Evolutionary conservation across 352 stramenopile species (phyloP), one percentile per base, ranked within the genome.

Genomic region (Globisporangium echinulatum): DNA sequence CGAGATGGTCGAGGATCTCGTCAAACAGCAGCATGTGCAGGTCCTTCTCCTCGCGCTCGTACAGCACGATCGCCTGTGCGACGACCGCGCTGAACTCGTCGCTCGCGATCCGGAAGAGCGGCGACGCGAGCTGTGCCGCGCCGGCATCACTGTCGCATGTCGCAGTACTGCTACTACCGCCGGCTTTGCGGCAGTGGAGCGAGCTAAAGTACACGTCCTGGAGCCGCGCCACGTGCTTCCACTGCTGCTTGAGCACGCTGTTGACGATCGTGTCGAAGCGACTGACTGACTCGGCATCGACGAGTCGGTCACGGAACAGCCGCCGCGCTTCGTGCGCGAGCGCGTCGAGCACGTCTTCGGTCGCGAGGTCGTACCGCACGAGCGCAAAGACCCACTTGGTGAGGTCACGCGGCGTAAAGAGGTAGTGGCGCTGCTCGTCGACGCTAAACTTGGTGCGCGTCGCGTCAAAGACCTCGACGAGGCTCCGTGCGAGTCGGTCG

Each of bases 11-110:
- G 0, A 98, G 75, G 33, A 97, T 92, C 54, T 98, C 89, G 15
- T 91, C 75, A 44, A 98, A 98, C 1, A 98, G 71, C n/a, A 96
- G 66, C 71, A 98, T 96, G 58, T 96, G 82, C 19, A 98, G 74
- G 33, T 98, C 90, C 46, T 93, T 89, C 59, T 98, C 91, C 63
- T 98, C 94, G 9, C 94, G 88, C 60, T 98, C 93, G 59, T 98
- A 98, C n/a, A 97, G 74, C 11, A 96, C 77, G 25, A 98, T 86
- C 8, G 90, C 92, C 49, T 97, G 90, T 13, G 76, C 51, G 3
- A 98, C 81, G 6, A 95, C 72, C 25, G 85, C 71, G 14, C 72
- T 74, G 55, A 97, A 98, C 37, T 97, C 92, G 6, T 92, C 82
- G 25, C 72, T 83, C 4, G 67, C 62, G 49, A 96, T 86, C 5